Conservation (phyloP, 2,329 filamentous ascomycete genomes). For the Claviceps lovelessii region DNA sequence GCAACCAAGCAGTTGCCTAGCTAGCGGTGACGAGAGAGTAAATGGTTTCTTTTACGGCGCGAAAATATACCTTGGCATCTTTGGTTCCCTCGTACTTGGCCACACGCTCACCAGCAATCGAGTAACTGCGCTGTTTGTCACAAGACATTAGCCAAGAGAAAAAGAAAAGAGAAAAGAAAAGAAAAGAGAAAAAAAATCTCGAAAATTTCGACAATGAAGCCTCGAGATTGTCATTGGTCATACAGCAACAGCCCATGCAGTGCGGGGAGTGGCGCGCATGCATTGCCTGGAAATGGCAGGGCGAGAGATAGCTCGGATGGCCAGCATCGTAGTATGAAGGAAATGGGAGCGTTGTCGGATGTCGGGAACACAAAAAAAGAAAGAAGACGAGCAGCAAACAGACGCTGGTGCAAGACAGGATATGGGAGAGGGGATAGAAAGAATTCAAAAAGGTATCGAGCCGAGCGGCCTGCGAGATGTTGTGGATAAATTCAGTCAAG, state of each 20-base stretch:
- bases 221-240: slow-evolving; percentile 9
- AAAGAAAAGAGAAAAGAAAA: background rate
- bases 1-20: background rate
- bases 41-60: background rate
- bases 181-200: too few relatives aligned
- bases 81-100: slow-evolving; percentile 90
- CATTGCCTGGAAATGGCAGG: slow-evolving; percentile 59
- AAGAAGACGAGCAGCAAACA: slow-evolving; percentile 11
- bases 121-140: slow-evolving; percentile 49
- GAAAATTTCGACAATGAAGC: background rate
- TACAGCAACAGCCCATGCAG: slow-evolving; percentile 26
- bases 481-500: slow-evolving; percentile 9
- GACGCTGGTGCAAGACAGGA: slow-evolving; percentile 8
- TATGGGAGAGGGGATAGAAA: slow-evolving; percentile 5
- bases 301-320: slow-evolving; percentile 61
- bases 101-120: slow-evolving; percentile 53
- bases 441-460: background rate
- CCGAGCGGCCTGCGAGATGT: slow-evolving; percentile 7
- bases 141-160: slow-evolving; percentile 3
- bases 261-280: slow-evolving; percentile 53
- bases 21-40: background rate
- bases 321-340: slow-evolving; percentile 51
- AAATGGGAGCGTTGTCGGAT: slow-evolving; percentile 7
- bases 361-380: slow-evolving; percentile 10
- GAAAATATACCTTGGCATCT: slow-evolving; percentile 59